phyloP scores from a whole-genome alignment of 768 basidiomycete species.

The Termitomyces sp. region DNA sequence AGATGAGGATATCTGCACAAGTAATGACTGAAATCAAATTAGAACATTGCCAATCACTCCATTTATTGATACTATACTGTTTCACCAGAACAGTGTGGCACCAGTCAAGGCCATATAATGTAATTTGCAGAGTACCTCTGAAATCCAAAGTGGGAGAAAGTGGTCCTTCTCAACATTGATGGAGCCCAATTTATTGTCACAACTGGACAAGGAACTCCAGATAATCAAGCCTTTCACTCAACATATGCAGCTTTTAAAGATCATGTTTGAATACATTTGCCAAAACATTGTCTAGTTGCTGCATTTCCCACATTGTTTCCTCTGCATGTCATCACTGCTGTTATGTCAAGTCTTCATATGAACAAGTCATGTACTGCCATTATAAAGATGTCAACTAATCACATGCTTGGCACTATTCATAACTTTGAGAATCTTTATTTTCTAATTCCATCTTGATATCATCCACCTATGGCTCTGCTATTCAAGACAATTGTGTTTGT shows the following conservation, averaged over 20 bases:
- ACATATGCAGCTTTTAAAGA: background rate
- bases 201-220: conserved; percentile 7
- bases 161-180: conserved; percentile 13
- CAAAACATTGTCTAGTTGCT: background rate
- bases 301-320: background rate
- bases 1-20: background rate
- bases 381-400: background rate
- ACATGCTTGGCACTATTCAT: background rate
- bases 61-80: conserved; percentile 5
- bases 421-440: background rate
- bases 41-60: background rate
- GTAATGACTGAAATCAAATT: background rate
- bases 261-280: background rate
- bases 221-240: conserved; percentile 8
- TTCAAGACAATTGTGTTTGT: background rate
- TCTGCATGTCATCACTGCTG: background rate
- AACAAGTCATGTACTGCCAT: background rate
- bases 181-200: conserved; percentile 17
- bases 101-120: conserved; percentile 13
- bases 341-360: background rate
- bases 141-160: background rate
- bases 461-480: background rate
- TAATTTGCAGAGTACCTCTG: background rate
- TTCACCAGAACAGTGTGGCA: conserved; percentile 14
- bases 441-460: background rate